Evolutionary conservation across 768 basidiomycete genomes (phyloP).

Genomic region (Trichaptum fuscoviolaceum): DNA sequence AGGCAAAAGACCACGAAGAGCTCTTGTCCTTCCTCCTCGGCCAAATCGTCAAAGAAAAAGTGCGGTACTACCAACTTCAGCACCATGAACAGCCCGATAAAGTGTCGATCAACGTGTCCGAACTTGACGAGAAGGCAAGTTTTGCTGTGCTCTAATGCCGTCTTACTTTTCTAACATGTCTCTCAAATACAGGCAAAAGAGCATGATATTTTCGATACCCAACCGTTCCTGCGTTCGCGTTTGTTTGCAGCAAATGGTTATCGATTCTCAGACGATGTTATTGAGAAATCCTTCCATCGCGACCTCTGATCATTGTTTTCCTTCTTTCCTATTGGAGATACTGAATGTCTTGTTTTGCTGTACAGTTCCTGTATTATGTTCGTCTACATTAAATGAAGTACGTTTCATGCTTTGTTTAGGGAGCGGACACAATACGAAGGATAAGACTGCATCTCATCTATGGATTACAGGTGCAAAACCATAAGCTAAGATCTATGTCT

Average conservation of each 20-base stretch:
- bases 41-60: slow-evolving; percentile 88
- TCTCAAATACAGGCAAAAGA: slow-evolving; percentile 72
- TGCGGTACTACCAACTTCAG: slow-evolving; percentile 75
- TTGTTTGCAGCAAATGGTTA: slow-evolving; percentile 90
- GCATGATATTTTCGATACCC: slow-evolving; percentile 89
- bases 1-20: slow-evolving; percentile 94
- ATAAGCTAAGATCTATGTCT: no score
- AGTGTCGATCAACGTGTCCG: slow-evolving; percentile 69
- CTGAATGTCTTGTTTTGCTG: not conserved
- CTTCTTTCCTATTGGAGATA: not conserved
- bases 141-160: not conserved
- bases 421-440: no score
- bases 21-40: slow-evolving; percentile 92
- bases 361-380: not conserved
- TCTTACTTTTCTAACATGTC: slow-evolving; percentile 9
- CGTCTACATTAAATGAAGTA: not conserved
- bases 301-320: slow-evolving; percentile 4
- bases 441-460: no score
- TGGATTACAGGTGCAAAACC: no score
- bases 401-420: no score
- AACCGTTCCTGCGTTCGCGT: slow-evolving; percentile 79
- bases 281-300: slow-evolving; percentile 68
- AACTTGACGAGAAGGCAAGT: slow-evolving; percentile 84
- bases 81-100: slow-evolving; percentile 72
- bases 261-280: slow-evolving; percentile 54